Evolutionary conservation across 805 yeast genomes (phyloP).

Genomic region (Cyberlindnera xishuangbannaensis): DNA sequence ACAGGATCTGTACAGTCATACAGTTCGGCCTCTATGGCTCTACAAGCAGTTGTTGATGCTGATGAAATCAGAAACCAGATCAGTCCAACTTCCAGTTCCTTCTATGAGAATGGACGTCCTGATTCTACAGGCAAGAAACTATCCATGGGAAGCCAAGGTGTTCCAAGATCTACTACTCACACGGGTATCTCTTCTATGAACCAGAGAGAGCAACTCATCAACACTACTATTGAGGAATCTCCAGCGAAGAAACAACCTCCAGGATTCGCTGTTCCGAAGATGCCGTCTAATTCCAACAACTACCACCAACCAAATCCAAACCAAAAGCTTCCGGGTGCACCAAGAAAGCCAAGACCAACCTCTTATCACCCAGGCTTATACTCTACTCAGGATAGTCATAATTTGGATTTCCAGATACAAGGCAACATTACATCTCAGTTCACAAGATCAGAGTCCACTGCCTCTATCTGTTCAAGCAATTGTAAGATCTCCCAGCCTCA

Average conservation of each 20-base stretch:
- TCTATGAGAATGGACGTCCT: constrained; percentile 15
- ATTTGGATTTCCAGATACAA: constrained; percentile 12
- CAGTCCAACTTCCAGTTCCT: constrained; percentile 18
- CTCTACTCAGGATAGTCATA: constrained; percentile 13
- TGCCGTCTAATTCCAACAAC: constrained; percentile 17
- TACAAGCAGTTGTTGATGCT: constrained; percentile 71
- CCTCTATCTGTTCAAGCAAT: constrained; percentile 33
- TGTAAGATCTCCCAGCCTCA: constrained; percentile 30
- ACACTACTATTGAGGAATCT: constrained; percentile 21
- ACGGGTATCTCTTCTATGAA: constrained; percentile 23
- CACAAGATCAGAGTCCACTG: constrained; percentile 35
- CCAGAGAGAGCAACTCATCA: constrained; percentile 9
- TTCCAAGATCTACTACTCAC: constrained; percentile 33
- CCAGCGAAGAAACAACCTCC: constrained; percentile 16
- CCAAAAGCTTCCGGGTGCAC: constrained; percentile 31
- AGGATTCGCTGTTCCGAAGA: constrained; percentile 20
- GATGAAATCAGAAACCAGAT: constrained; percentile 32
- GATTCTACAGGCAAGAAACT: constrained; percentile 13
- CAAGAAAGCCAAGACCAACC: constrained; percentile 73
- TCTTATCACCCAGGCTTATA: constrained; percentile 69
- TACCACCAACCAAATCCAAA: constrained; percentile 15
- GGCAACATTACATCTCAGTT: constrained; percentile 17
- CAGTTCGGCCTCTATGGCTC: constrained; percentile 58
- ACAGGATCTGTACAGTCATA: constrained; percentile 33
- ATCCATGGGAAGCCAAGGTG: constrained; percentile 9